Conservation (phyloP, 345 rosid genomes). For the Barbarea vulgaris region DNA sequence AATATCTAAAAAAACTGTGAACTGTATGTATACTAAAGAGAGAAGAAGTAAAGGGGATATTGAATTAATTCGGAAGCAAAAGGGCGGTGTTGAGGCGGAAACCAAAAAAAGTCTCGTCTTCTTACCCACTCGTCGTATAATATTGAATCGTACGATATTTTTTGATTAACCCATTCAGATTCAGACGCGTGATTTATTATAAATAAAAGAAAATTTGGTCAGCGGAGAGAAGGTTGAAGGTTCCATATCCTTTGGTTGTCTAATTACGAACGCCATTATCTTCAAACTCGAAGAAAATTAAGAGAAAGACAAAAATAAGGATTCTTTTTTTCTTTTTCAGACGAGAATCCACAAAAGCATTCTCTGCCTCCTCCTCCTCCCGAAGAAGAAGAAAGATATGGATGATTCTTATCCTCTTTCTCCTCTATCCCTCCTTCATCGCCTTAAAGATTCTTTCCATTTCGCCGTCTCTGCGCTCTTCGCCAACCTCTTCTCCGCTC, state of each 20-base stretch:
- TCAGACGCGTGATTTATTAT: background rate
- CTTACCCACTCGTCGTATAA: background rate
- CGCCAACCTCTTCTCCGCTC: slow-evolving; percentile 87
- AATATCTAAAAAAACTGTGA: background rate
- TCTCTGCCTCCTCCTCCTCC: background rate
- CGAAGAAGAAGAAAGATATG: background rate
- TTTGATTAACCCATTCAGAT: background rate
- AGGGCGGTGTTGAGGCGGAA: background rate
- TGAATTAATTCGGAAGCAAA: background rate
- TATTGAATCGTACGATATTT: background rate
- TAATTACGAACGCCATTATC: background rate
- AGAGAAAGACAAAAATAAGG: background rate
- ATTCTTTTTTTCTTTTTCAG: background rate
- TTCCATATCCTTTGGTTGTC: background rate
- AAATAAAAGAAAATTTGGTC: background rate
- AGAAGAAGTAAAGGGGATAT: background rate
- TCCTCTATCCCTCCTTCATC: slow-evolving; percentile 48
- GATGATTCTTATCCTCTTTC: slow-evolving; percentile 40
- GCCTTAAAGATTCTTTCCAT: slow-evolving; percentile 57
- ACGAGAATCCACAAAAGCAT: background rate
- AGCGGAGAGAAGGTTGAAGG: slow-evolving; percentile 22
- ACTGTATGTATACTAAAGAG: background rate
- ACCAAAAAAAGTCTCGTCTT: slow-evolving; percentile 17
- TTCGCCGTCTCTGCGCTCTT: slow-evolving; percentile 71
- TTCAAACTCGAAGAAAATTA: background rate